Base-by-base conservation (phyloP, 1,284 basidiomycete species). In the Heliocybe sulcata region DNA sequence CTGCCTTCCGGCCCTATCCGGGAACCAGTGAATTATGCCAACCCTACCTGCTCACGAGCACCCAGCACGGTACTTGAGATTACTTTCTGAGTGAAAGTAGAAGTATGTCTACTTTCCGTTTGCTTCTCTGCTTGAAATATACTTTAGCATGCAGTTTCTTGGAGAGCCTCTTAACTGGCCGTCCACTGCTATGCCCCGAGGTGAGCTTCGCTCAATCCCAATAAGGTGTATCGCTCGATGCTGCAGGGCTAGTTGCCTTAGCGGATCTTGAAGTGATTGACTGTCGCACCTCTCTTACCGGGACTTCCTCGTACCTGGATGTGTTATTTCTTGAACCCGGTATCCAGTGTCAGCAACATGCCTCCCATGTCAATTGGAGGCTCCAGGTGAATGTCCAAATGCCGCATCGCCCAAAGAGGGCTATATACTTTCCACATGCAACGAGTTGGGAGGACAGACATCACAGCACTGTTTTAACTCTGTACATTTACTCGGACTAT, bases 341-440 rank as follows among this genome's bases (percentile, higher is more conserved):
- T 8, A 52, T 57, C 8, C 56, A 57, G 25, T 20, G 27, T n/a
- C 58, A 57, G 42, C 58, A 59, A 25, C 45, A 49, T 12, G 56
- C 56, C 3, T 45, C 54, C 9, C 20, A 47, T 2, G 49, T 57
- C 23, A 59, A 59, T 23, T 38, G 45, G 9, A n/a, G n/a, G n/a
- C n/a, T n/a, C n/a, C n/a, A n/a, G 56, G 54, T 2, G 56, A 59
- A 38, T 49, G 27, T 16, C 58, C 58, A 2, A 22, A 10, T 4
- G 47, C 56, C 1, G 58, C 54, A 9, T 56, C 56, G 6, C 54
- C 57, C 51, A 52, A 23, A 45, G 55, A 27, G 10, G 58, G 56
- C 23, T 53, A 57, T 51, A 54, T 59, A 14, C 57, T 57, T 25
- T 56, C 56, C 11, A 50, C 57, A 19, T 59, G 35, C 54, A 55